These are phyloP conservation scores for Asterochloris sp. DNA, from an alignment of 139 green algal genomes.

Conservation along the genomic window DNA sequence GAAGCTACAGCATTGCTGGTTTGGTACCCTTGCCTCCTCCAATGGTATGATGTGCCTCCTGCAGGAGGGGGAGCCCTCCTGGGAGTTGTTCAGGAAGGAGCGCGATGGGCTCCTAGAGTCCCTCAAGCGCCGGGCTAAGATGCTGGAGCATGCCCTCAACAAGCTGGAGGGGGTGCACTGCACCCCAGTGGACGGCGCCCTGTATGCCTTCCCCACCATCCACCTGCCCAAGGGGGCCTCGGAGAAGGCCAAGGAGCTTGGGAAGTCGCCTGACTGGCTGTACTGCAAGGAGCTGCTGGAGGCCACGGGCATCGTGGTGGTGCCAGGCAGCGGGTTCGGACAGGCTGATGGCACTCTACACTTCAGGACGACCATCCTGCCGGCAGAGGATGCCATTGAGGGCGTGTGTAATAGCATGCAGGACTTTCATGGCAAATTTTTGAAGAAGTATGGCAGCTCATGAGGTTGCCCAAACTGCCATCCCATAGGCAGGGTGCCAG, in stretches of 20 bases:
- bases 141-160: conserved; percentile 73
- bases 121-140: conserved; percentile 74
- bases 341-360: conserved; percentile 60
- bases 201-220: conserved; percentile 30
- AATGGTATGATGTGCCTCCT: not conserved
- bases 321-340: conserved; percentile 89
- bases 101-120: conserved; percentile 50
- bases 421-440: conserved; percentile 78
- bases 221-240: conserved; percentile 22
- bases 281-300: conserved; percentile 91
- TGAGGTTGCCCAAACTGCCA: conserved; percentile 6
- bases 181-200: conserved; percentile 67
- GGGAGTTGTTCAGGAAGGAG: conserved; percentile 70
- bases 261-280: conserved; percentile 88
- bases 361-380: conserved; percentile 83
- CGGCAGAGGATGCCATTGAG: conserved; percentile 71
- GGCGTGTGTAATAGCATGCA: conserved; percentile 56
- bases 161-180: conserved; percentile 87
- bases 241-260: conserved; percentile 52
- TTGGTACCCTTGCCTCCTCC: too few species aligned
- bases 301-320: conserved; percentile 86
- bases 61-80: conserved; percentile 73
- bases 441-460: conserved; percentile 57
- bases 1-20: too few species aligned
- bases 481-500: too few species aligned